A percentile compares a stretch with the other conserved stretches of the same genome.
Conservation (phyloP, 2,329 filamentous ascomycete genomes). For the Penicillium sclerotigenum region DNA sequence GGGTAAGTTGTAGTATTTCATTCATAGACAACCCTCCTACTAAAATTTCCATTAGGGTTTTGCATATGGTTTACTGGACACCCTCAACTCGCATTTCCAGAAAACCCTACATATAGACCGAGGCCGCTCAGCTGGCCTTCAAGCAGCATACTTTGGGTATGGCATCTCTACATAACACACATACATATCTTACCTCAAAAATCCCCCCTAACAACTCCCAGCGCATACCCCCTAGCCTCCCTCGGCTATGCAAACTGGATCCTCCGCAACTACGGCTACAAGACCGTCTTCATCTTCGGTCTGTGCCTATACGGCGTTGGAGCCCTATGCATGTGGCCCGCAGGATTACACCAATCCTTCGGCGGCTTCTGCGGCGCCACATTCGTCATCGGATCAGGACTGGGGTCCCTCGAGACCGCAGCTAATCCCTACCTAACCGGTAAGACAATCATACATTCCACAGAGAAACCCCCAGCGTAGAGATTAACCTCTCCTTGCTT, state of each 20-base stretch:
- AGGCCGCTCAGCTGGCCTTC: conserved; percentile 59
- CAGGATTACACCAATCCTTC: conserved; percentile 69
- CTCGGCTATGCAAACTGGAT: conserved; percentile 57
- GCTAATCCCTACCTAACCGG: conserved; percentile 72
- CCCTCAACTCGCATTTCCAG: conserved; percentile 57
- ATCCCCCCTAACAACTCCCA: conserved; percentile 16
- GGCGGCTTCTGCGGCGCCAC: conserved; percentile 68
- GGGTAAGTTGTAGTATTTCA: conserved; percentile 35
- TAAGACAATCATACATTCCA: conserved; percentile 14
- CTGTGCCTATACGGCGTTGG: conserved; percentile 67
- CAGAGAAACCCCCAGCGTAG: background rate
- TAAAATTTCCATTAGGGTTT: conserved; percentile 37
- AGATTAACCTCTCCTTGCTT: background rate
- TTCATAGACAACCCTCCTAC: background rate
- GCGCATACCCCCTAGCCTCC: conserved; percentile 54
- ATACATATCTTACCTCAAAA: background rate
- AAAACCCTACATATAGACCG: conserved; percentile 54
- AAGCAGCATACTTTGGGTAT: conserved; percentile 63
- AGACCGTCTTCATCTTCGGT: conserved; percentile 74
- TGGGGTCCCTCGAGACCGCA: conserved; percentile 72
- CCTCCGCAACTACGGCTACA: conserved; percentile 72
- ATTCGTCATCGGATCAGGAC: conserved; percentile 71
- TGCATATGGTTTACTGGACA: conserved; percentile 50
- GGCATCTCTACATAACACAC: conserved; percentile 9
- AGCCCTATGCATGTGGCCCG: conserved; percentile 82